Evolutionary conservation across 225 moss, liverwort and hornwort genomes (phyloP).

Genomic region (Lunularia cruciata): DNA sequence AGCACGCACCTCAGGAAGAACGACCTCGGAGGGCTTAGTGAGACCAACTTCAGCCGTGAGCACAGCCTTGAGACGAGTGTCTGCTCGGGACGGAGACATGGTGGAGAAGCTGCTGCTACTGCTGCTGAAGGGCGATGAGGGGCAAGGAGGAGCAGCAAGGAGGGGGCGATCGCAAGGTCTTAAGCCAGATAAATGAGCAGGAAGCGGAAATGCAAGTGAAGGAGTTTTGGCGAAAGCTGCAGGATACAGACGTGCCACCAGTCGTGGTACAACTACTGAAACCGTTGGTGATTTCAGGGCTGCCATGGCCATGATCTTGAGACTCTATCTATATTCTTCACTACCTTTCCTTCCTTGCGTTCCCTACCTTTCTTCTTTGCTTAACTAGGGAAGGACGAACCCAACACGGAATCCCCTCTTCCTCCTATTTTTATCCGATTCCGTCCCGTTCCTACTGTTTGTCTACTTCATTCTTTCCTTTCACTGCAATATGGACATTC

Average conservation of each 20-base stretch:
- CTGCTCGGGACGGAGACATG: conserved; percentile 13
- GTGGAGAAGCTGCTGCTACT: conserved; percentile 8
- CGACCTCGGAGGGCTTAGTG: conserved; percentile 63
- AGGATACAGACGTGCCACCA: conserved; percentile 7
- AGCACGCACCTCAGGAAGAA: conserved; percentile 54
- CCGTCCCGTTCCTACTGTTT: too few relatives aligned
- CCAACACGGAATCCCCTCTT: neutral
- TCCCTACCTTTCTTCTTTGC: conserved; percentile 1
- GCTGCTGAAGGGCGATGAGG: neutral
- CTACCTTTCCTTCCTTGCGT: neutral
- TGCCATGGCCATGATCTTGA: conserved; percentile 18
- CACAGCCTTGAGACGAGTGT: conserved; percentile 45
- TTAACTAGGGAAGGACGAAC: neutral
- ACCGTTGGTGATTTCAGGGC: conserved; percentile 12
- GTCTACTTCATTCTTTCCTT: neutral
- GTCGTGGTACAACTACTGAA: conserved; percentile 11
- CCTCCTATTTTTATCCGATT: too few relatives aligned
- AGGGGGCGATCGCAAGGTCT: conserved; percentile 4
- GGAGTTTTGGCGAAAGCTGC: neutral
- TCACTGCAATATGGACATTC: neutral
- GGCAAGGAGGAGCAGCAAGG: neutral
- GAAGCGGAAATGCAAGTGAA: conserved; percentile 1
- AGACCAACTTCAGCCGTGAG: conserved; percentile 70
- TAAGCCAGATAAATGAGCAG: conserved; percentile 2
- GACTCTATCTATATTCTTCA: too few relatives aligned